Conservation (phyloP, 371 early-diverging fungal species). For the Rhizomucor pusillus region DNA sequence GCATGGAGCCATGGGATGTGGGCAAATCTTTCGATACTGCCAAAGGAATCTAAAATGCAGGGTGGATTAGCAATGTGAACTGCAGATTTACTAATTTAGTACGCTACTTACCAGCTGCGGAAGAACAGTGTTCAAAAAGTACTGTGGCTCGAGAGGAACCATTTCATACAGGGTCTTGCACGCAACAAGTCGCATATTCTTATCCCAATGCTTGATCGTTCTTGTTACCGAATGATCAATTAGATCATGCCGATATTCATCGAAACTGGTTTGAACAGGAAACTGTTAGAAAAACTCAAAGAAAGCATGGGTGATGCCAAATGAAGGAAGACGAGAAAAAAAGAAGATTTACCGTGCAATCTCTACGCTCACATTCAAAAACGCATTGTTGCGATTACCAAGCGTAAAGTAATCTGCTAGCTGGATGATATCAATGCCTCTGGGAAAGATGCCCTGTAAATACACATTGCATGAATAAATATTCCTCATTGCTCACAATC, state of each 20-base stretch:
- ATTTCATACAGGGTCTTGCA: conserved; percentile 68
- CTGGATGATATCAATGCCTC: conserved; percentile 90
- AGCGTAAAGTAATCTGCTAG: conserved; percentile 90
- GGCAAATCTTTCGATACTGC: conserved; percentile 60
- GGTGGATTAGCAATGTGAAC: no score
- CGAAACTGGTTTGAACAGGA: conserved; percentile 48
- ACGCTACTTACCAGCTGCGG: conserved; percentile 30
- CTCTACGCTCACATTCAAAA: conserved; percentile 58
- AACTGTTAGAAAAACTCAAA: neutral
- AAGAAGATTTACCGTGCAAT: conserved; percentile 66
- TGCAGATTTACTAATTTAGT: neutral
- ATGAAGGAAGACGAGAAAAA: no score
- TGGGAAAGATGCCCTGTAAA: conserved; percentile 78
- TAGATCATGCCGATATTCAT: conserved; percentile 70
- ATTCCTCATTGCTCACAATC: no score
- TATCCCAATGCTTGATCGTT: conserved; percentile 87
- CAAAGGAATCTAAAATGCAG: conserved; percentile 54
- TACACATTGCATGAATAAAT: no score
- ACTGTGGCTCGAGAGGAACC: conserved; percentile 54
- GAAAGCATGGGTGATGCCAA: no score
- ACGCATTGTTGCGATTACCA: conserved; percentile 79
- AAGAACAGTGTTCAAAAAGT: conserved; percentile 52
- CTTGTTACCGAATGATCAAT: conserved; percentile 65
- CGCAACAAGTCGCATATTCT: conserved; percentile 71
- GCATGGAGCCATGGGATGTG: conserved; percentile 75